Conservation (phyloP, 169 alveolate genomes). For the Plasmodium blacklocki region DNA sequence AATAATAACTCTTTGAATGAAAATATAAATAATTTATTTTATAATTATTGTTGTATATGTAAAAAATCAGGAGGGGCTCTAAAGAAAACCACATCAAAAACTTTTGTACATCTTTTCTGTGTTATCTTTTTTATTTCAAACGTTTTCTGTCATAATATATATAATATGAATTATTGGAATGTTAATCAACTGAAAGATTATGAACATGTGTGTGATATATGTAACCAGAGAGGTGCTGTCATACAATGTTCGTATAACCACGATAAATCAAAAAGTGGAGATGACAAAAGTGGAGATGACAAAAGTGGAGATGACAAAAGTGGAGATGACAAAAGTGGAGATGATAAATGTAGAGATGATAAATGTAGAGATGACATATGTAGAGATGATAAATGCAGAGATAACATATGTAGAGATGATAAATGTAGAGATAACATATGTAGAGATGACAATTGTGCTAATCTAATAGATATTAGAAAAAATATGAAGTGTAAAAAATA, state of each 20-base stretch:
- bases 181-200: constrained; percentile 12
- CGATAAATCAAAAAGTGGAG: not conserved
- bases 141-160: constrained; percentile 56
- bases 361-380: too few species aligned
- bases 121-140: constrained; percentile 57
- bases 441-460: too few species aligned
- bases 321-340: too few species aligned
- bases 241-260: constrained; percentile 18
- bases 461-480: not conserved
- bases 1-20: not conserved
- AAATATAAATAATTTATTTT: not conserved
- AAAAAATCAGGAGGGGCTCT: constrained; percentile 61
- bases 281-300: not conserved
- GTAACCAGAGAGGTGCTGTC: constrained; percentile 52
- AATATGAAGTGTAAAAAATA: constrained; percentile 26
- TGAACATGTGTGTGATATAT: constrained; percentile 37
- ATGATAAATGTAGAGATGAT: not conserved
- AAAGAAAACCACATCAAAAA: constrained; percentile 49
- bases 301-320: too few species aligned
- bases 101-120: constrained; percentile 59
- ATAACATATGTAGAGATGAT: too few species aligned
- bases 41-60: constrained; percentile 39
- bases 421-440: not conserved
- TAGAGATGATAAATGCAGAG: too few species aligned
- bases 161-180: constrained; percentile 54